phyloP scores from a whole-genome alignment of 495 filamentous ascomycete genomes.

The Neurospora sp. region DNA sequence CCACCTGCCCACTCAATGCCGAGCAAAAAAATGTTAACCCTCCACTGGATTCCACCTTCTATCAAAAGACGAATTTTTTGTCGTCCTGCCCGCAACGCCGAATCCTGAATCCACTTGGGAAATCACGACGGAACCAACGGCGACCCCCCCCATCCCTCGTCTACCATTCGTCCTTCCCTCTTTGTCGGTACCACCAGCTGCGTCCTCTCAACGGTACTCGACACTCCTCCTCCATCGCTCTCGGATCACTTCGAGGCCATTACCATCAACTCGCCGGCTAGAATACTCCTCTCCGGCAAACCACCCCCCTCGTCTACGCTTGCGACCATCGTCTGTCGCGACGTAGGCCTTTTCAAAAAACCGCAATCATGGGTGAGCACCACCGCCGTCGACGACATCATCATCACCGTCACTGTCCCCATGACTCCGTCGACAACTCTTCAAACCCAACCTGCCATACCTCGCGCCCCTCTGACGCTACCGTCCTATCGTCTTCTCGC shows the following conservation, averaged over 20 bases:
- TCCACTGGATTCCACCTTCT: slow-evolving; percentile 9
- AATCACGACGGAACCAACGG: not conserved
- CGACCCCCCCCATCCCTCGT: not conserved
- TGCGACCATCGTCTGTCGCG: slow-evolving; percentile 31
- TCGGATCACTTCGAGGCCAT: not conserved
- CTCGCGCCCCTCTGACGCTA: slow-evolving; percentile 7
- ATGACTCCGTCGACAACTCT: slow-evolving; percentile 1
- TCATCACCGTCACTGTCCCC: not conserved
- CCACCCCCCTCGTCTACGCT: slow-evolving; percentile 30
- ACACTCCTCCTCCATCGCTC: not conserved
- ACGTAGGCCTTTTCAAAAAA: slow-evolving; percentile 27
- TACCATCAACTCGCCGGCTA: not conserved
- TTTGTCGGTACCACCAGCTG: not conserved
- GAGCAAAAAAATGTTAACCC: slow-evolving; percentile 24
- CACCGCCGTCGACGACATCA: slow-evolving; percentile 8
- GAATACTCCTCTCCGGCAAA: slow-evolving; percentile 4
- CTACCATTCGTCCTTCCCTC: not conserved
- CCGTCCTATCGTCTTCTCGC: slow-evolving; percentile 1
- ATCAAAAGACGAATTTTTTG: not conserved
- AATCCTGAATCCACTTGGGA: not conserved
- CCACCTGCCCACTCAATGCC: slow-evolving; percentile 8
- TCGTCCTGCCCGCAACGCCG: not conserved
- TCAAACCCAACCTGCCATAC: not conserved
- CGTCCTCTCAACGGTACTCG: not conserved
- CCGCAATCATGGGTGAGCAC: slow-evolving; percentile 84